Conservation (phyloP, 768 basidiomycete genomes). For the Kwoniella dendrophila region DNA sequence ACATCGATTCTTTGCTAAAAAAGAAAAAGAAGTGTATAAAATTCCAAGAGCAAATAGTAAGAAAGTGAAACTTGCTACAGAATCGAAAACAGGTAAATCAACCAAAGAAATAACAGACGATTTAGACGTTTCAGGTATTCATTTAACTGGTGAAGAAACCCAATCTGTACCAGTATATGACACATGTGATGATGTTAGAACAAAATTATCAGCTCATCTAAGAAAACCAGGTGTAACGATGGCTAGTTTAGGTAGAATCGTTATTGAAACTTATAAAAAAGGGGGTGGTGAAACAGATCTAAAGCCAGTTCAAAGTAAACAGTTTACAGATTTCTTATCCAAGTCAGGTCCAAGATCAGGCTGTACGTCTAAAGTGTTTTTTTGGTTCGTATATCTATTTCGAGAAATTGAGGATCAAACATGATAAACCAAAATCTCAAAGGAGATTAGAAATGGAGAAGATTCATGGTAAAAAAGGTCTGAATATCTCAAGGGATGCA, state of each 20-base stretch:
- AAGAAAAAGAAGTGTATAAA: not conserved
- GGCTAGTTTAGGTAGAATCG: not conserved
- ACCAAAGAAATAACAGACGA: not conserved
- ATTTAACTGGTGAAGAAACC: not conserved
- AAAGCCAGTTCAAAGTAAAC: conserved; percentile 5
- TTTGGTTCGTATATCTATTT: not conserved
- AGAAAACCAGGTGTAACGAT: not conserved
- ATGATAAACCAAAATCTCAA: conserved; percentile 5
- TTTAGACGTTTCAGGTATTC: not conserved
- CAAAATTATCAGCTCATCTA: not conserved
- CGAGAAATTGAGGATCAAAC: conserved; percentile 8
- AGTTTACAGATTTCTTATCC: not conserved
- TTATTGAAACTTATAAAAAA: not conserved
- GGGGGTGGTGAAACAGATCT: not conserved
- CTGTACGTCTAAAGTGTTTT: conserved; percentile 2
- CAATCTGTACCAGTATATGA: not conserved
- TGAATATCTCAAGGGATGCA: conserved; percentile 2
- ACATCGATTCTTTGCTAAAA: not conserved
- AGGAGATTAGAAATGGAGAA: conserved; percentile 9
- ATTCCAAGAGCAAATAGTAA: not conserved
- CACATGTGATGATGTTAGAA: conserved; percentile 6
- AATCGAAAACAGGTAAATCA: not conserved
- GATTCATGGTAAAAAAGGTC: conserved; percentile 1
- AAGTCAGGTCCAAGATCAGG: not conserved
- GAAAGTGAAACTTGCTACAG: not conserved